phyloP scores from a whole-genome alignment of 495 filamentous ascomycete genomes.

The Xylaria cubensis region DNA sequence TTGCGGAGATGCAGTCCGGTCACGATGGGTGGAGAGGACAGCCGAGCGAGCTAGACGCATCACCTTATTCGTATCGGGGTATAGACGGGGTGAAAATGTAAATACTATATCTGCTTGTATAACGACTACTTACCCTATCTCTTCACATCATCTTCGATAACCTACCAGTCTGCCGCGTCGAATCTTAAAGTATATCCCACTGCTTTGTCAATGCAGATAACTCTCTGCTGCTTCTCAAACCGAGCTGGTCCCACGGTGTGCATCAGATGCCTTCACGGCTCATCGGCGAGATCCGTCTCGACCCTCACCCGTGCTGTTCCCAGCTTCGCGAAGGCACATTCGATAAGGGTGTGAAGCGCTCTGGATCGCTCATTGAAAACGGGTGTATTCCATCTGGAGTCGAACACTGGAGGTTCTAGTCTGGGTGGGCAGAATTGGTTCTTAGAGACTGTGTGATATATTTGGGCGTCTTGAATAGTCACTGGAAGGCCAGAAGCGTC shows the following conservation, averaged over 20 bases:
- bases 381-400: too few relatives aligned
- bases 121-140: not conserved
- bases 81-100: not conserved
- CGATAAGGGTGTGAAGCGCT: not conserved
- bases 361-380: too few relatives aligned
- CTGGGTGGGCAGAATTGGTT: too few relatives aligned
- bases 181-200: not conserved
- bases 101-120: not conserved
- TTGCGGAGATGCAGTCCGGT: not conserved
- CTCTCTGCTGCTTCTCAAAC: not conserved
- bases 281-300: not conserved
- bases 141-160: not conserved
- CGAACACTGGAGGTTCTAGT: too few relatives aligned
- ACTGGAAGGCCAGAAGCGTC: too few relatives aligned
- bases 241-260: not conserved
- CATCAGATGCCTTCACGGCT: not conserved
- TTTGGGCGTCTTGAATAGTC: too few relatives aligned
- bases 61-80: not conserved
- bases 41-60: constrained; percentile 5
- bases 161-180: not conserved
- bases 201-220: not conserved
- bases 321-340: not conserved
- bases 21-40: not conserved
- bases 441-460: too few relatives aligned
- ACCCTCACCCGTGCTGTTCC: not conserved